Base-by-base conservation (phyloP, 768 basidiomycete species). In the Boletellus ananas region DNA sequence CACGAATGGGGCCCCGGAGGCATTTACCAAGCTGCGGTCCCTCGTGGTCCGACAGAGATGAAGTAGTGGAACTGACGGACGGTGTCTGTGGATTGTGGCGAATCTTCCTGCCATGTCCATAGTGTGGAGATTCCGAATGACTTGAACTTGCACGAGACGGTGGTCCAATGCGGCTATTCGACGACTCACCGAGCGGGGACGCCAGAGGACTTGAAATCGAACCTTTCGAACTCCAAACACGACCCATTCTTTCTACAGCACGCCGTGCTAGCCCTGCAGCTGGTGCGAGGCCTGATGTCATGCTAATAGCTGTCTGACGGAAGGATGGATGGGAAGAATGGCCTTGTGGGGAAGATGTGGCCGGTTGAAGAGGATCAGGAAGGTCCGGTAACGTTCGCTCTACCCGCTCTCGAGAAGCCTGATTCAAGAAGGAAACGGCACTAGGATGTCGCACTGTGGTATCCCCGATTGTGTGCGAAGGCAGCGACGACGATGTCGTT, bases 181-280 rank as follows among this genome's bases (percentile, higher is more conserved):
- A 72, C 14, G 70, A 66, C 8, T 73, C 70, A 18, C 70, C 71
- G 27, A 74, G 69, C 6, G 75, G 74, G 4, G 79, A 72, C 10
- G 78, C 74, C 40, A 78, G 76, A 38, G 71, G 63, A 52, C 70
- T 70, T 18, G 74, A 69, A 45, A 68, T 54, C 7, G 70, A 61
- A 27, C 54, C 34, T 56, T 67, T 72, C 25, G 73, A 74, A 45
- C 77, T 81, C 78, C 77, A 83, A 18, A 79, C 83, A 35, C 80
- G 77, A 34, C 83, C 83, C 73, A 90, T 80, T 66, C 81, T 85
- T 70, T 89, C 87, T 3, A 87, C 86, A 3, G 89, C 87, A 49
- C 84, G 78, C 60, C 83, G 84, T 10, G 87, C 88, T 9, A 87
- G 74, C 9, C 86, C 87, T 16, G 85, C 85, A 18, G 83, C 84